A percentile compares a stretch with the other conserved stretches of the same genome.
Conservation (phyloP, 2,329 filamentous ascomycete genomes). For the Gyromitra esculenta region DNA sequence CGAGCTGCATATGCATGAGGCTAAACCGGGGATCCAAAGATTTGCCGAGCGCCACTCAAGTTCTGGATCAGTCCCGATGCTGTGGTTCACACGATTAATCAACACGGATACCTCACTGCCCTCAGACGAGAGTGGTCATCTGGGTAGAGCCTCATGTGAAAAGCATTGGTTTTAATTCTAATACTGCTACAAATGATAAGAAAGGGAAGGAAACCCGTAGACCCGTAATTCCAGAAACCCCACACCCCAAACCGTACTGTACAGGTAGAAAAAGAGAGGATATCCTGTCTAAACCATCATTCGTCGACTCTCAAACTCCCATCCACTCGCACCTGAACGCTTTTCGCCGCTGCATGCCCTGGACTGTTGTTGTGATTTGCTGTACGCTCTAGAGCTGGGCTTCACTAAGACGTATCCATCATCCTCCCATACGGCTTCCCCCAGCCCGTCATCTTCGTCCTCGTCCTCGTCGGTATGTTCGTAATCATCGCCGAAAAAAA, state of each 20-base stretch:
- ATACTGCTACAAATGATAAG: background rate
- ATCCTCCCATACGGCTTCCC: background rate
- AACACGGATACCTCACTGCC: background rate
- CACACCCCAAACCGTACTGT: background rate
- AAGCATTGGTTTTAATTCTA: slow-evolving; percentile 1
- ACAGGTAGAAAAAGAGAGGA: background rate
- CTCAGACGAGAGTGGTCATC: background rate
- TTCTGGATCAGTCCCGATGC: background rate
- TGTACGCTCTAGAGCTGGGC: background rate
- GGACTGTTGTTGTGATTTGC: background rate
- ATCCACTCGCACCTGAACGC: slow-evolving; percentile 10
- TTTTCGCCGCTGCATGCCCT: background rate
- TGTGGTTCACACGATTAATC: background rate
- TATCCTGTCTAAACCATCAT: slow-evolving; percentile 14
- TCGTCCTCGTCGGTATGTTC: slow-evolving; percentile 21
- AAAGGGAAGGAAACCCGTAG: background rate
- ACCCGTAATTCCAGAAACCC: background rate
- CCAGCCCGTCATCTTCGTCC: slow-evolving; percentile 21
- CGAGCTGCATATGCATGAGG: background rate
- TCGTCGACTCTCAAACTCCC: slow-evolving; percentile 30
- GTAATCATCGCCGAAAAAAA: slow-evolving; percentile 24
- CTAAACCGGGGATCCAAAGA: background rate
- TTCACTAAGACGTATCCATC: slow-evolving; percentile 10
- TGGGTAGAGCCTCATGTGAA: background rate
- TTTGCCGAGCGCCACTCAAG: background rate